Evolutionary conservation across 2,329 filamentous ascomycete genomes (phyloP).

Genomic region (Penicillium brasilianum): DNA sequence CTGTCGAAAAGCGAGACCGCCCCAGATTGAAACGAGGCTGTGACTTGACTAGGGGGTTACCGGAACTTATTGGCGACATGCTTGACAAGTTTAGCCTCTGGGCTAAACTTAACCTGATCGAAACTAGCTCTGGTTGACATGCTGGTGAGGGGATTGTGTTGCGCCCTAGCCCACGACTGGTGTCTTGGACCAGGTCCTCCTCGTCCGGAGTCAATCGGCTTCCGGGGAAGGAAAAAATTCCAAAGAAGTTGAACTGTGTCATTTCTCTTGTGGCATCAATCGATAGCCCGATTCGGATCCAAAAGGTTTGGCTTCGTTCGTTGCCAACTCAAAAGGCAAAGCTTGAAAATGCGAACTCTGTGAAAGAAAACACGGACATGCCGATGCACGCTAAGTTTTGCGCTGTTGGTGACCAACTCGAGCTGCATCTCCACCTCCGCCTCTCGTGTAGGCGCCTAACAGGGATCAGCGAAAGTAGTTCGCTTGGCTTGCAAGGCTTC

Average conservation of each 20-base stretch:
- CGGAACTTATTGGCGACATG: not conserved
- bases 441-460: not conserved
- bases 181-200: too few relatives aligned
- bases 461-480: not conserved
- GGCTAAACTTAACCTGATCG: not conserved
- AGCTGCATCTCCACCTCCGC: not conserved
- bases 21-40: conserved; percentile 5
- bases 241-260: not conserved
- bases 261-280: not conserved
- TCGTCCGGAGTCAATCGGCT: not conserved
- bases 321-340: not conserved
- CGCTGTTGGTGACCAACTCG: conserved; percentile 1
- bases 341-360: not conserved
- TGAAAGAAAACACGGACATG: not conserved
- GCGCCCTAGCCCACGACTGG: too few relatives aligned
- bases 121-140: not conserved
- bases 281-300: not conserved
- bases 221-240: not conserved
- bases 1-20: not conserved
- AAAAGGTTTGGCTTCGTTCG: not conserved
- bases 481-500: not conserved
- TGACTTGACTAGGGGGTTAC: not conserved
- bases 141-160: conserved; percentile 2
- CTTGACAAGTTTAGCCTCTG: conserved; percentile 5
- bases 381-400: not conserved